Conservation (phyloP, 352 stramenopile genomes). For the Pythium sp. region DNA sequence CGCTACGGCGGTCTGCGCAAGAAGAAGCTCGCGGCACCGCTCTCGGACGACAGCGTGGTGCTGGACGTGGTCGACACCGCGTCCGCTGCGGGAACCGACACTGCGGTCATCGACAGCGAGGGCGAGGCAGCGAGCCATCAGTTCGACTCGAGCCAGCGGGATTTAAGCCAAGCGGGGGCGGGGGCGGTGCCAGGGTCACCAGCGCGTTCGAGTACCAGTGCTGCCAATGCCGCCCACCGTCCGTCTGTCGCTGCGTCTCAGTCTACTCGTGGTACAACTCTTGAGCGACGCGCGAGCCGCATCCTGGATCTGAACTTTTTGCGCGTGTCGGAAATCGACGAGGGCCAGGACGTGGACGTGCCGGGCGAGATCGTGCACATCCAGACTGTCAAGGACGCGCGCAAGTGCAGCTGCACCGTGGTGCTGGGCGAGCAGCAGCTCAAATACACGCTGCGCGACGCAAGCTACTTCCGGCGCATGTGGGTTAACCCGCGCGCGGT, state of each 20-base stretch:
- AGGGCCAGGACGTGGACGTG: conserved; percentile 60
- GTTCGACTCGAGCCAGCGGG: conserved; percentile 10
- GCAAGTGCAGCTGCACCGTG: conserved; percentile 61
- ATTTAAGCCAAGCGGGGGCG: background rate
- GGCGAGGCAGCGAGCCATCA: background rate
- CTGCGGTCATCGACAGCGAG: conserved; percentile 10
- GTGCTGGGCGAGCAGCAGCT: conserved; percentile 66
- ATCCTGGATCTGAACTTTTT: conserved; percentile 32
- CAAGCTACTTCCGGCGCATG: conserved; percentile 68
- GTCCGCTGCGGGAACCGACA: background rate
- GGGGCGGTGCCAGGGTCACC: background rate
- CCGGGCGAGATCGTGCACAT: conserved; percentile 75
- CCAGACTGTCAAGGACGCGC: conserved; percentile 46
- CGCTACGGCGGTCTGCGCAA: conserved; percentile 43
- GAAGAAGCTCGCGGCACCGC: conserved; percentile 28
- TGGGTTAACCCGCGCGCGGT: conserved; percentile 55
- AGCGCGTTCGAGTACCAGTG: background rate
- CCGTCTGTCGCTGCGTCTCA: background rate
- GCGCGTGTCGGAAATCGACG: conserved; percentile 35
- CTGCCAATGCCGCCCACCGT: background rate
- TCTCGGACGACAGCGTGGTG: conserved; percentile 13
- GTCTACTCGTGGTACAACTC: background rate
- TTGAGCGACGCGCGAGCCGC: conserved; percentile 11
- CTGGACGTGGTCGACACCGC: background rate
- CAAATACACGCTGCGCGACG: conserved; percentile 66